Evolutionary conservation across 257 asterid species (phyloP), one percentile per base, ranked within the genome.

Genomic region (Solanum sejunctum): DNA sequence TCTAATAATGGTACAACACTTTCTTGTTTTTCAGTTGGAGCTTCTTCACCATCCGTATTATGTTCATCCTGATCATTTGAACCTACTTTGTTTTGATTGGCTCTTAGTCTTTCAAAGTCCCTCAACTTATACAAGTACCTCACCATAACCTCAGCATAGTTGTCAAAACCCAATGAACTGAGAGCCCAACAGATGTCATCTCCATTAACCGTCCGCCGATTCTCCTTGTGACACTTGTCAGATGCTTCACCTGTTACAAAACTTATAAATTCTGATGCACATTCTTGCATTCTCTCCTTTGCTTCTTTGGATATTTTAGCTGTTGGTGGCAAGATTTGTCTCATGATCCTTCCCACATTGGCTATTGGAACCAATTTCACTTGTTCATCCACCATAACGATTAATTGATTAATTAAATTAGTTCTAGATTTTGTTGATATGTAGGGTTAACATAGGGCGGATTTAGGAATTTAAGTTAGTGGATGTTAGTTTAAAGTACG

Each of bases 291-390:
- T 8, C 95, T 93, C 39, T 93, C 97, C 43, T 93, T 93, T 20
- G 96, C 93, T 85, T 93, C 97, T 75, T 92, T 93, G 1, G 97
- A 93, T 90, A 93, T 87, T 89, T 93, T 93, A 1, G 96, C 96
- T 23, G 91, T 92, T 39, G 88, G 84, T 16, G 97, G 97, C 18
- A 93, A 86, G 7, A 87, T 92, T 78, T 93, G 94, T 86, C 91
- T 93, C 97, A 93, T 93, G 85, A 93, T 93, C 55, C 97, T 78
- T 1, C 96, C 96, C 1, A 93, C 95, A 92, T 93, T 93, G 73
- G 97, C 97, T 32, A 92, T 92, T 9, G 97, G 97, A 2, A 93
- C 51, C 57, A 93, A 70, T 52, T 78, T 78, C 82, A 78, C 64
- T 2, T 78, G 82, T 52, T 78, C 82, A 52, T 52, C 64, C 82